These are phyloP conservation scores for Leptographium flavum DNA, from an alignment of 2,329 filamentous ascomycete genomes.

Conservation along the genomic window DNA sequence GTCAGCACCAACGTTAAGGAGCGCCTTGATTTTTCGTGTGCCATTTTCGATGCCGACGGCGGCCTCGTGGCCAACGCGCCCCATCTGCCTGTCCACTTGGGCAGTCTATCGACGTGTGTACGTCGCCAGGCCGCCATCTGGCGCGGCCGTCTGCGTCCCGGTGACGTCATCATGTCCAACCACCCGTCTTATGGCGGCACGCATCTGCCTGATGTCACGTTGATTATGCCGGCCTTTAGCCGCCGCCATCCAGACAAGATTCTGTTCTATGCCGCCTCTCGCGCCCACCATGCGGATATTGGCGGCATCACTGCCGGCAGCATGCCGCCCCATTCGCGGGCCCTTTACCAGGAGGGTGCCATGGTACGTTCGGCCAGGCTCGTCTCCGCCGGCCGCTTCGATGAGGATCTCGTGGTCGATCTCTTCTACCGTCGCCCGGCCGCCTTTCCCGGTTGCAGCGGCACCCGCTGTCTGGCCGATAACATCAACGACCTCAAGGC, in stretches of 20 bases:
- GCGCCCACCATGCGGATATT: constrained; percentile 72
- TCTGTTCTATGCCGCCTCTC: constrained; percentile 66
- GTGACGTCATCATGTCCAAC: constrained; percentile 71
- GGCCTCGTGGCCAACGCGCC: constrained; percentile 67
- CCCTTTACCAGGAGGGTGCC: constrained; percentile 50
- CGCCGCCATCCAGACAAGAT: constrained; percentile 35
- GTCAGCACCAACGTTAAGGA: constrained; percentile 75
- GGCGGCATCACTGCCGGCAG: constrained; percentile 57
- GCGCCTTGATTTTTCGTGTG: constrained; percentile 69
- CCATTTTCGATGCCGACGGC: constrained; percentile 60
- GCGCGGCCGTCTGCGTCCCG: constrained; percentile 16
- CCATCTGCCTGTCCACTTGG: constrained; percentile 66
- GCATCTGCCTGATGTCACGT: constrained; percentile 72
- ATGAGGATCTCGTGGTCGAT: constrained; percentile 56
- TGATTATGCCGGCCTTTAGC: constrained; percentile 68
- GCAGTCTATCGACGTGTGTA: constrained; percentile 73
- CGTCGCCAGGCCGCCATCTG: constrained; percentile 65
- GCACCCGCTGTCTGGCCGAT: constrained; percentile 57
- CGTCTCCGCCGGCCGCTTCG: constrained; percentile 52
- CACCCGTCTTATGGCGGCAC: constrained; percentile 75
- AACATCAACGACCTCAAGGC: constrained; percentile 65
- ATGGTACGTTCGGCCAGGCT: constrained; percentile 50
- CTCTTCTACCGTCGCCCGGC: constrained; percentile 52
- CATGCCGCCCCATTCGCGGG: constrained; percentile 45
- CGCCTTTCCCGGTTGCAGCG: constrained; percentile 44